These are phyloP conservation scores for Pseudomassariella vexata DNA, from an alignment of 2,329 filamentous ascomycete species.

Conservation along the genomic window DNA sequence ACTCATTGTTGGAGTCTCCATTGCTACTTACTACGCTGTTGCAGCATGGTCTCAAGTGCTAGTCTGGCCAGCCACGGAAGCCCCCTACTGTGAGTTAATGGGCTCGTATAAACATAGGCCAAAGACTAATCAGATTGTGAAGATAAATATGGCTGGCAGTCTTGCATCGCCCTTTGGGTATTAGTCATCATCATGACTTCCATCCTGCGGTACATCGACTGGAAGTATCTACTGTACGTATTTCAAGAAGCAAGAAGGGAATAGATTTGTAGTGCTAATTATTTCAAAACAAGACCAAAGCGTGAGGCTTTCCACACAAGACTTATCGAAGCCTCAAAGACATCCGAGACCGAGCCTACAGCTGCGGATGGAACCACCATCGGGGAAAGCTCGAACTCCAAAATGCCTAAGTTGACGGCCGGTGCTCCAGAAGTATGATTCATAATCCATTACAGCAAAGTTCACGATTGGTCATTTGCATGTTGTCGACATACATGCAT, in stretches of 20 bases:
- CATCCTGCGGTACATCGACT: conserved; percentile 35
- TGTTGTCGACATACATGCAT: too few relatives aligned
- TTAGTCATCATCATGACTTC: conserved; percentile 40
- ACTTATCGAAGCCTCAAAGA: background rate
- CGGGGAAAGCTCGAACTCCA: too few relatives aligned
- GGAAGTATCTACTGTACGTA: conserved; percentile 29
- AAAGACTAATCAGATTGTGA: conserved; percentile 2
- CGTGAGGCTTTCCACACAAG: background rate
- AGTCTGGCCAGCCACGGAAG: conserved; percentile 45
- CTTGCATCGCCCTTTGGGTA: conserved; percentile 35
- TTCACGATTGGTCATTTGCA: too few relatives aligned
- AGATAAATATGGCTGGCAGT: conserved; percentile 43
- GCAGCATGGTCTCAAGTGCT: conserved; percentile 46
- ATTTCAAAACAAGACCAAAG: conserved; percentile 1
- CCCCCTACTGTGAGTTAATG: conserved; percentile 35
- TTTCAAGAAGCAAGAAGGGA: background rate
- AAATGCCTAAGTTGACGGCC: too few relatives aligned
- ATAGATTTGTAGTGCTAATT: background rate
- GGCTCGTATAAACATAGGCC: background rate
- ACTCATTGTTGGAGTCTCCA: conserved; percentile 41
- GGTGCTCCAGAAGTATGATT: too few relatives aligned
- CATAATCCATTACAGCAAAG: too few relatives aligned
- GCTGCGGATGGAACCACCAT: too few relatives aligned
- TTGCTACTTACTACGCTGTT: conserved; percentile 44
- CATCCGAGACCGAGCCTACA: too few relatives aligned